Conservation (phyloP, 345 rosid genomes). For the Atalantia buxifolia region DNA sequence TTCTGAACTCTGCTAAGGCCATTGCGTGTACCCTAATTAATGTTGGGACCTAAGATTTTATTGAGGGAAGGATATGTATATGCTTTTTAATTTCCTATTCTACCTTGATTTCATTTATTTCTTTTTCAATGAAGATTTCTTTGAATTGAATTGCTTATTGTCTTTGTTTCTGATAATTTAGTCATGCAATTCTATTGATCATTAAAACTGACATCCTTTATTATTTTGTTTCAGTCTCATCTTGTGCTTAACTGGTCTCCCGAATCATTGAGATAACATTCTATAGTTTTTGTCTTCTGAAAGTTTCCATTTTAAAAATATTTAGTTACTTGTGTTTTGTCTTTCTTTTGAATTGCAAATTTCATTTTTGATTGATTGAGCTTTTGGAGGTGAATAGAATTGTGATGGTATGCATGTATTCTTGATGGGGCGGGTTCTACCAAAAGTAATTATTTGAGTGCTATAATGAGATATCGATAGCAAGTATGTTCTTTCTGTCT, state of each 20-base stretch:
- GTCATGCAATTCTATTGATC: not conserved
- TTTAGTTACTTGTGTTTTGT: too few species aligned
- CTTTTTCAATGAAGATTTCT: too few species aligned
- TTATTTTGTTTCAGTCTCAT: conserved; percentile 71
- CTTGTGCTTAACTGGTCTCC: conserved; percentile 88
- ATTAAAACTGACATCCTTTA: conserved; percentile 6
- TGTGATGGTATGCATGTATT: too few species aligned
- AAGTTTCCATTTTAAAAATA: too few species aligned
- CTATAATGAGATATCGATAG: too few species aligned
- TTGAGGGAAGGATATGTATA: conserved; percentile 87
- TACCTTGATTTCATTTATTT: not conserved
- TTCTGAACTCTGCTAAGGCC: conserved; percentile 88
- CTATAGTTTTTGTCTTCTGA: too few species aligned
- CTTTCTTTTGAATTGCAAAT: too few species aligned
- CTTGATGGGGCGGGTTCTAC: too few species aligned
- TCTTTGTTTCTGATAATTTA: not conserved
- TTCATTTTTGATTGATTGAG: too few species aligned
- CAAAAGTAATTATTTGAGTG: too few species aligned
- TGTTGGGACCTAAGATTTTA: conserved; percentile 51
- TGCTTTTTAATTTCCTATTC: not conserved
- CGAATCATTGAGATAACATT: conserved; percentile 79
- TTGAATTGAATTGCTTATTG: not conserved
- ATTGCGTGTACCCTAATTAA: conserved; percentile 94
- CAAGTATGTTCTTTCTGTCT: too few species aligned
- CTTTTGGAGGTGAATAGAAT: too few species aligned